phyloP scores from a whole-genome alignment of 2,329 filamentous ascomycete genomes.

The Phoma sp. region DNA sequence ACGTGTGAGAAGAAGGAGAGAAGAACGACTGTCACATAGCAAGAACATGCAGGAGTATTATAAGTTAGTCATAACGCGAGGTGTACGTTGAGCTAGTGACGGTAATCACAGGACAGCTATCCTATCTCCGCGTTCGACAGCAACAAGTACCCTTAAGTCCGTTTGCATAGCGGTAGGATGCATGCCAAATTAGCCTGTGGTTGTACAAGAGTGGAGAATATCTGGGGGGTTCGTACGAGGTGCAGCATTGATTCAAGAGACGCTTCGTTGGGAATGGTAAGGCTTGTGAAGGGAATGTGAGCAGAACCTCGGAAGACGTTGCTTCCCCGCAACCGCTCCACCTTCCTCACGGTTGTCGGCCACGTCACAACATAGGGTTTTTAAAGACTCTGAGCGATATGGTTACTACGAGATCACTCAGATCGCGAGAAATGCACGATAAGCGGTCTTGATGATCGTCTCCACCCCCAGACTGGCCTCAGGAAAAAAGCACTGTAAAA shows the following conservation, averaged over 20 bases:
- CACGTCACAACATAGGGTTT: neutral
- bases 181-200: neutral
- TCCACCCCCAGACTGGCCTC: neutral
- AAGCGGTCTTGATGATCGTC: neutral
- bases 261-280: neutral
- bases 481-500: neutral
- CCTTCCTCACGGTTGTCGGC: neutral
- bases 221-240: conserved; percentile 11
- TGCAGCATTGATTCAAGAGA: conserved; percentile 1
- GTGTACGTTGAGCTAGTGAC: neutral
- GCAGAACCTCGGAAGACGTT: conserved; percentile 8
- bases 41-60: conserved; percentile 3
- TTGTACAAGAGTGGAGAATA: conserved; percentile 3
- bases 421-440: neutral
- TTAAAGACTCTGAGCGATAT: neutral
- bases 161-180: neutral
- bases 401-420: neutral
- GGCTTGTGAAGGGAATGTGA: conserved; percentile 5
- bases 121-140: conserved; percentile 1
- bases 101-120: neutral
- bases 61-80: conserved; percentile 2
- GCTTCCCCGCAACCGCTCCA: conserved; percentile 7
- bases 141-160: neutral
- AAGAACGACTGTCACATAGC: neutral
- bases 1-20: neutral